phyloP scores from a whole-genome alignment of 192 early-diverging fungal species.

The Rhizophagus clarus region DNA sequence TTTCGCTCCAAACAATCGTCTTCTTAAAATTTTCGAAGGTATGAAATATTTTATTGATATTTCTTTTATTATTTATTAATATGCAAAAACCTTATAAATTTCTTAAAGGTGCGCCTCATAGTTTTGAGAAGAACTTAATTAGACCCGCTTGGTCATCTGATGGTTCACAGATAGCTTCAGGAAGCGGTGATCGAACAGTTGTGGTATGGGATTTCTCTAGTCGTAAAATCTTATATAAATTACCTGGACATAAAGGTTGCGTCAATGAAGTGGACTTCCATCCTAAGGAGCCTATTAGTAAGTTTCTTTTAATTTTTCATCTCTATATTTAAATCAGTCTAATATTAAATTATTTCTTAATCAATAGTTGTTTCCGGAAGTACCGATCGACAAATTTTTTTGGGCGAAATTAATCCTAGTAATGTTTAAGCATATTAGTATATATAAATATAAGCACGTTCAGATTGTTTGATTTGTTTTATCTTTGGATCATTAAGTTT shows the following conservation, averaged over 20 bases:
- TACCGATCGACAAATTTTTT: constrained; percentile 85
- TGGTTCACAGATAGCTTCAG: constrained; percentile 81
- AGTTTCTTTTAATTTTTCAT: constrained; percentile 15
- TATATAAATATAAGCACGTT: too few species aligned
- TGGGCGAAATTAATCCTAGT: constrained; percentile 77
- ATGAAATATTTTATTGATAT: not conserved
- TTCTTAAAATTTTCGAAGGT: constrained; percentile 78
- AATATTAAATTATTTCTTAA: constrained; percentile 8
- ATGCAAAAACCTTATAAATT: not conserved
- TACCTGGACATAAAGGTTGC: constrained; percentile 94
- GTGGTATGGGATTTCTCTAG: constrained; percentile 86
- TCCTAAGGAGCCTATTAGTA: constrained; percentile 79
- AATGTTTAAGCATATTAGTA: not conserved
- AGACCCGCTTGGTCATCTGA: constrained; percentile 88
- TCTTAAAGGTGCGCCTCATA: constrained; percentile 81
- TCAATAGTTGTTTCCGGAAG: constrained; percentile 72
- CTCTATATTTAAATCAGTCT: not conserved
- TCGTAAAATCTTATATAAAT: constrained; percentile 85
- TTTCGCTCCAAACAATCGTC: constrained; percentile 73
- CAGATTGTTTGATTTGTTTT: too few species aligned
- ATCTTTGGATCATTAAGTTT: too few species aligned
- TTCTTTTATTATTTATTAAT: not conserved
- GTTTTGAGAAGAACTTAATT: constrained; percentile 93
- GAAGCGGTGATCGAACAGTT: constrained; percentile 85
- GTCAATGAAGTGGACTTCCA: constrained; percentile 95